Evolutionary conservation across 306 rosid genomes (phyloP).

Genomic region (Quercus engelmannii): DNA sequence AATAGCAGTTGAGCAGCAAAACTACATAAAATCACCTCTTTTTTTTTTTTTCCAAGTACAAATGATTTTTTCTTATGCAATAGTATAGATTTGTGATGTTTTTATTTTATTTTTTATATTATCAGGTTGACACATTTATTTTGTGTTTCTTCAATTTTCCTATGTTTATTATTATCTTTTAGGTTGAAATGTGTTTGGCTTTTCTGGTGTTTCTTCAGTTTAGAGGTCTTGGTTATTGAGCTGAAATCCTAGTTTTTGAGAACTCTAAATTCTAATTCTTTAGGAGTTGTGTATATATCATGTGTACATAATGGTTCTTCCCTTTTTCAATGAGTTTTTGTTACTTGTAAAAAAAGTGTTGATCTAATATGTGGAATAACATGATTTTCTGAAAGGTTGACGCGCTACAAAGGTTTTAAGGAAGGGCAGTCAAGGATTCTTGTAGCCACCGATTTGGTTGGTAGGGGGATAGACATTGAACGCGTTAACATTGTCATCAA

Average conservation of each 20-base stretch:
- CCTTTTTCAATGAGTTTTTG: too few species aligned
- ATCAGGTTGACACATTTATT: neutral
- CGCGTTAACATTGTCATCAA: constrained; percentile 97
- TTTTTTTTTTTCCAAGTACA: neutral
- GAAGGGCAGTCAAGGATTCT: constrained; percentile 97
- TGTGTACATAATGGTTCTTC: too few species aligned
- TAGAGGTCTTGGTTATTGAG: too few species aligned
- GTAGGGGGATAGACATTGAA: constrained; percentile 95
- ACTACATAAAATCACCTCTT: neutral
- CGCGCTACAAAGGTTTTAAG: constrained; percentile 93
- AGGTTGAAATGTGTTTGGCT: neutral
- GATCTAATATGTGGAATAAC: neutral
- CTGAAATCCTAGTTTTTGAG: too few species aligned
- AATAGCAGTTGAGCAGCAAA: too few species aligned
- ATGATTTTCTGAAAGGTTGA: constrained; percentile 41
- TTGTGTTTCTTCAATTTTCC: neutral
- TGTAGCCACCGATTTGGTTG: constrained; percentile 97
- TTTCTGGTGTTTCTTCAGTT: neutral
- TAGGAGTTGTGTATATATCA: too few species aligned
- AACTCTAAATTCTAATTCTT: too few species aligned
- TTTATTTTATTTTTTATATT: neutral
- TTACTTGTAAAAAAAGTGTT: neutral
- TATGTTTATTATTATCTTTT: neutral
- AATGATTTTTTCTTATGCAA: neutral
- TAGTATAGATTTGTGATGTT: neutral